These are phyloP conservation scores for Wickerhamomyces xylosicus DNA, from an alignment of 805 yeast genomes.

Conservation along the genomic window DNA sequence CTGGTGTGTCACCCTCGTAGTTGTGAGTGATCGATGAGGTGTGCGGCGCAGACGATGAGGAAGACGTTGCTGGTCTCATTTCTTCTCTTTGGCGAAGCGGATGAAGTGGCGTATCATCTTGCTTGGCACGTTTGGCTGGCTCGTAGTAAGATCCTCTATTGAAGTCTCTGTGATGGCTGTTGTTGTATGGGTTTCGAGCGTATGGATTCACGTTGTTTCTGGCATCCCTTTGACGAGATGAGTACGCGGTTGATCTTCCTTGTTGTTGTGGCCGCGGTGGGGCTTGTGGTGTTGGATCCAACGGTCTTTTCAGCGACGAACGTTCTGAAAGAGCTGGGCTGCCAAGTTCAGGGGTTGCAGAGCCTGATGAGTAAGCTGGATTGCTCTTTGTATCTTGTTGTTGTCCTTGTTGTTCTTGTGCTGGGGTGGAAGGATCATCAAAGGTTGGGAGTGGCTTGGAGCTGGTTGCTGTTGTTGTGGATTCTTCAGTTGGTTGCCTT, in stretches of 20 bases:
- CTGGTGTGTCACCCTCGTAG: slow-evolving; percentile 3
- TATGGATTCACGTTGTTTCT: neutral
- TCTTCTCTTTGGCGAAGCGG: neutral
- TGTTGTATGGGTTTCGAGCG: neutral
- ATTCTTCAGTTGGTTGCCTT: too few relatives aligned
- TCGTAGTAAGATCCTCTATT: slow-evolving; percentile 2
- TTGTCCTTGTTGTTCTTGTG: too few relatives aligned
- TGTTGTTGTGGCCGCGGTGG: too few relatives aligned
- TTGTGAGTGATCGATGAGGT: neutral
- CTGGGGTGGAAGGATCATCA: too few relatives aligned
- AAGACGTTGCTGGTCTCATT: neutral
- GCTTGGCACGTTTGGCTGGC: neutral
- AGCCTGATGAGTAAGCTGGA: too few relatives aligned
- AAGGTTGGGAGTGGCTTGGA: too few relatives aligned
- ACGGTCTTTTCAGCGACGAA: too few relatives aligned
- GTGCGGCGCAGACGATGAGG: neutral
- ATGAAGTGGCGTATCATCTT: neutral
- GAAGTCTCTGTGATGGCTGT: slow-evolving; percentile 3
- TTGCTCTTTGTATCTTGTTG: too few relatives aligned
- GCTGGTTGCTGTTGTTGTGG: too few relatives aligned
- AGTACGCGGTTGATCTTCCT: neutral
- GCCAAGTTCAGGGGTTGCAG: too few relatives aligned
- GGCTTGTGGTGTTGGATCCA: too few relatives aligned
- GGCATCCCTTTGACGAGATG: neutral
- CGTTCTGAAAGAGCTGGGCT: too few relatives aligned